Evolutionary conservation across 371 early-diverging fungal genomes (phyloP).

Genomic region (Lichtheimia ramosa): DNA sequence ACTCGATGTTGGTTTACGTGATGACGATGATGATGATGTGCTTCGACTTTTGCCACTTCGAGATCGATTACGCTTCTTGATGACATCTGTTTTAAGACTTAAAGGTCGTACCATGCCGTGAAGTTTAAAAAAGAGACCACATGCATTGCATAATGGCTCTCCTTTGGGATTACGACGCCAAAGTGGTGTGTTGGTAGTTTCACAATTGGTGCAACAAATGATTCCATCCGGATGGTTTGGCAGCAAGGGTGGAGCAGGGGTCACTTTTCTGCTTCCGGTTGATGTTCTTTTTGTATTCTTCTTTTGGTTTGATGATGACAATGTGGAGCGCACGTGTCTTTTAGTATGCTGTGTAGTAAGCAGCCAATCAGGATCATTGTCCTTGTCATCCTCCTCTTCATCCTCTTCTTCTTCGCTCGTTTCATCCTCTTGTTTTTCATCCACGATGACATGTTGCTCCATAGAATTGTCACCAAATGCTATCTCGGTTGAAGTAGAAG

Average conservation of each 20-base stretch:
- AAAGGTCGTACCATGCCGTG: constrained; percentile 86
- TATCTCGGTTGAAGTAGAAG: too few relatives aligned
- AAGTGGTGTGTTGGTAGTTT: constrained; percentile 88
- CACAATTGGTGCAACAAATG: constrained; percentile 85
- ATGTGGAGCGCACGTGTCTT: not conserved
- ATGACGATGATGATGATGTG: not conserved
- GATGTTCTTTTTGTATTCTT: not conserved
- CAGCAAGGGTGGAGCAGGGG: not conserved
- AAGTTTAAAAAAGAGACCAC: constrained; percentile 75
- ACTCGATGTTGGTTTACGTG: not conserved
- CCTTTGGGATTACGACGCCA: constrained; percentile 92
- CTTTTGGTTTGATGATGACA: too few relatives aligned
- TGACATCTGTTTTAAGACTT: constrained; percentile 80
- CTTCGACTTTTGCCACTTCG: not conserved
- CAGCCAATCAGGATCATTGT: constrained; percentile 4
- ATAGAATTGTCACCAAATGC: too few relatives aligned
- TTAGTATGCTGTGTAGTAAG: not conserved
- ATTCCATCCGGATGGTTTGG: constrained; percentile 7
- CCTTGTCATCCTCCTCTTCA: not conserved
- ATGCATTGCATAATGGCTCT: constrained; percentile 65
- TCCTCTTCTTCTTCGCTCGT: not conserved
- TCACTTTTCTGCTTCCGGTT: not conserved
- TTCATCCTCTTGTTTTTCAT: not conserved
- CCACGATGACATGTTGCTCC: too few relatives aligned
- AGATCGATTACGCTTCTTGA: constrained; percentile 74